phyloP scores from a whole-genome alignment of 106 monocot genomes.

The Apostasia ramifera region DNA sequence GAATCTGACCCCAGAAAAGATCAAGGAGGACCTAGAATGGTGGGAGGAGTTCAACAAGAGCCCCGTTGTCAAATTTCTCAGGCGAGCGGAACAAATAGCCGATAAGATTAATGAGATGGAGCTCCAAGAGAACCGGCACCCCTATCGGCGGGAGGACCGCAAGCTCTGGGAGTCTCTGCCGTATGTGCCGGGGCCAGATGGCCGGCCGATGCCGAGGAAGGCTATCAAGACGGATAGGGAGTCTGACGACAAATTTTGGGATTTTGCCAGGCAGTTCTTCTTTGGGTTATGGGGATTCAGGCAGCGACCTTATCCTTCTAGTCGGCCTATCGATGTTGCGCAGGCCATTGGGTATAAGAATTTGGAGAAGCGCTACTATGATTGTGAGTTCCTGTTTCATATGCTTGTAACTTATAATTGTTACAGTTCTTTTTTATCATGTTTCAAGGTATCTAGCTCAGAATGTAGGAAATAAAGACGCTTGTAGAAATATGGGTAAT shows the following conservation, averaged over 20 bases:
- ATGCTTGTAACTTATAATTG: background rate
- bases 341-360: slow-evolving; percentile 79
- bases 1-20: slow-evolving; percentile 57
- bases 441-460: background rate
- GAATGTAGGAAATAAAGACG: background rate
- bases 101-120: slow-evolving; percentile 68
- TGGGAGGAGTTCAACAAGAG: slow-evolving; percentile 55
- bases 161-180: slow-evolving; percentile 69
- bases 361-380: slow-evolving; percentile 79
- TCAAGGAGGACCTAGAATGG: slow-evolving; percentile 62
- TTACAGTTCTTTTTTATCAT: background rate
- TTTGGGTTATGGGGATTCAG: slow-evolving; percentile 78
- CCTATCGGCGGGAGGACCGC: slow-evolving; percentile 55
- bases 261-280: slow-evolving; percentile 79
- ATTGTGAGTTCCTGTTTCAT: slow-evolving; percentile 52
- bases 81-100: slow-evolving; percentile 43
- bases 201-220: slow-evolving; percentile 75
- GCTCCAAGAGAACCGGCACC: slow-evolving; percentile 65
- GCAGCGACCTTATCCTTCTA: slow-evolving; percentile 74
- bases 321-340: slow-evolving; percentile 65
- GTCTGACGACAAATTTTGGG: slow-evolving; percentile 79
- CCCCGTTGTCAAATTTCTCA: slow-evolving; percentile 71
- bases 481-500: background rate
- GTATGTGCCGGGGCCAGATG: slow-evolving; percentile 59
- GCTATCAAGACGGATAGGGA: slow-evolving; percentile 64